Evolutionary conservation across 2,329 filamentous ascomycete genomes (phyloP).

Genomic region (Alternaria postmessia): DNA sequence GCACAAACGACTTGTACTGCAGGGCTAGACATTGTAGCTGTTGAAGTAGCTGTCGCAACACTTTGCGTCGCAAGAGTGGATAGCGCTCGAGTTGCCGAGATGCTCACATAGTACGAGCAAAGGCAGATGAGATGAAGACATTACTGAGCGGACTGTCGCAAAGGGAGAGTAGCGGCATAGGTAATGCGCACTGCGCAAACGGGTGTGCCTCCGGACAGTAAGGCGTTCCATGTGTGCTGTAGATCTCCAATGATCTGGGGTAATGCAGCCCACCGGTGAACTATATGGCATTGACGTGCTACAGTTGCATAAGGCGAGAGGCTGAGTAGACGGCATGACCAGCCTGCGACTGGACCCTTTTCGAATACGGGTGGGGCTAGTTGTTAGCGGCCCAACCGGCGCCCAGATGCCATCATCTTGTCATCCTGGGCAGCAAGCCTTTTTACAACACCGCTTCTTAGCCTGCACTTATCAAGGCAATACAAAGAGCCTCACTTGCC

Average conservation of each 20-base stretch:
- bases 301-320: slow-evolving; percentile 16
- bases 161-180: slow-evolving; percentile 3
- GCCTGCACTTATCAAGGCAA: background rate
- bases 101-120: slow-evolving; percentile 45
- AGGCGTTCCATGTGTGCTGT: slow-evolving; percentile 19
- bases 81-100: slow-evolving; percentile 43
- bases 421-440: background rate
- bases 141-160: slow-evolving; percentile 12
- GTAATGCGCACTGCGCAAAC: slow-evolving; percentile 13
- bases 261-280: slow-evolving; percentile 29
- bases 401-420: slow-evolving; percentile 1
- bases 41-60: slow-evolving; percentile 16
- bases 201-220: slow-evolving; percentile 16
- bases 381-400: background rate
- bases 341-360: background rate
- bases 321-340: slow-evolving; percentile 14
- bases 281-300: slow-evolving; percentile 2
- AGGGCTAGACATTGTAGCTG: slow-evolving; percentile 19
- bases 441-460: slow-evolving; percentile 3
- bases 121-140: slow-evolving; percentile 15
- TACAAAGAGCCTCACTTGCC: slow-evolving; percentile 27
- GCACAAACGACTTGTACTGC: slow-evolving; percentile 61
- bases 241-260: slow-evolving; percentile 7
- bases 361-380: background rate
- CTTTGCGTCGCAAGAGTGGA: slow-evolving; percentile 22